These are phyloP conservation scores for Amphicarpaea edgeworthii DNA, from an alignment of 306 rosid genomes.

Conservation along the genomic window DNA sequence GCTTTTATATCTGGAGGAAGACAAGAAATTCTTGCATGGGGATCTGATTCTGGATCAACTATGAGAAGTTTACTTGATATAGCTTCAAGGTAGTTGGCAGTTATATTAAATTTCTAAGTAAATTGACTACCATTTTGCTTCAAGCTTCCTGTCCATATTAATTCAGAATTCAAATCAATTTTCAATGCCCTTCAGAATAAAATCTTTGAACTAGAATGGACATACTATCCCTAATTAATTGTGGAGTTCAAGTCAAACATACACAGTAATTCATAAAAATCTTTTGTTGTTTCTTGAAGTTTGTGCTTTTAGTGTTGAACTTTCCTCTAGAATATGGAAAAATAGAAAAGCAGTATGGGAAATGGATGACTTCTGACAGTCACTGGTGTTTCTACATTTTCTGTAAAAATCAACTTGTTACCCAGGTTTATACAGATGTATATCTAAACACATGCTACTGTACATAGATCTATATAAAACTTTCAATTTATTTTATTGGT, in stretches of 20 bases:
- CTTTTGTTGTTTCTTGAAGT: slow-evolving; percentile 16
- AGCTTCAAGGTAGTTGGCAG: slow-evolving; percentile 74
- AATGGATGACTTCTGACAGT: slow-evolving; percentile 15
- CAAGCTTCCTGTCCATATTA: slow-evolving; percentile 27
- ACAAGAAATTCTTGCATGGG: slow-evolving; percentile 82
- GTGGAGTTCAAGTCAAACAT: slow-evolving; percentile 19
- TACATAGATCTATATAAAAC: not conserved
- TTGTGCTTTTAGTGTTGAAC: slow-evolving; percentile 31
- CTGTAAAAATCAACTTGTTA: slow-evolving; percentile 10
- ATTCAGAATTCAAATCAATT: slow-evolving; percentile 1
- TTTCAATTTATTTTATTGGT: not conserved
- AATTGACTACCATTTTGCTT: slow-evolving; percentile 12
- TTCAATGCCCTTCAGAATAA: not conserved
- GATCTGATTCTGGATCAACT: slow-evolving; percentile 74
- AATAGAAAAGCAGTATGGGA: slow-evolving; percentile 22
- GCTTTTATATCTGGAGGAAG: slow-evolving; percentile 81
- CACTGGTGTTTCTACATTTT: slow-evolving; percentile 18
- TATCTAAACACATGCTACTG: not conserved
- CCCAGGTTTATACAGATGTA: not conserved
- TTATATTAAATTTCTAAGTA: slow-evolving; percentile 24
- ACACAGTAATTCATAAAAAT: not conserved
- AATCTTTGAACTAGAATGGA: not conserved
- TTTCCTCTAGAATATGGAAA: slow-evolving; percentile 31
- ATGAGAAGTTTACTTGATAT: slow-evolving; percentile 85
- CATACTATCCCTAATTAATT: not conserved